Base-by-base conservation (phyloP, 495 filamentous ascomycete genomes). In the Aspergillus bridgeri region DNA sequence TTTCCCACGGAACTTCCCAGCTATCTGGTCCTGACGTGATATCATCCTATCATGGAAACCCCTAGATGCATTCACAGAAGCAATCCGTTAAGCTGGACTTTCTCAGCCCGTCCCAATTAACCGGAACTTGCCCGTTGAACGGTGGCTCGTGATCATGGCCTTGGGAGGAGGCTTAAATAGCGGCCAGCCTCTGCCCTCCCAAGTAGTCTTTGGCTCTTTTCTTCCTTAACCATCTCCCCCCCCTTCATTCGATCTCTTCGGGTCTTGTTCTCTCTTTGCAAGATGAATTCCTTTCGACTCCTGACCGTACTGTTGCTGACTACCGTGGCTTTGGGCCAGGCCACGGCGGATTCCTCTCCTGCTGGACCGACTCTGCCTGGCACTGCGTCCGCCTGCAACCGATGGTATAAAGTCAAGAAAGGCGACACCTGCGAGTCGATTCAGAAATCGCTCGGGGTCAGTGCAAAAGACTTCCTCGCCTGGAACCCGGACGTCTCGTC, bases 401-500 rank as follows among this genome's bases (percentile, higher is more conserved):
- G 61, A 22, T 71, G 58, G 60, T 65, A 69, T 43, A 60, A 55
- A 5, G 55, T 64, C 18, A 49, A 62, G 25, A 57, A 56, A 0
- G 62, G 61, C 13, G 64, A 71, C 51, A 60, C 43, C 8, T 71
- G 68, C 25, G 20, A 29, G 21, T 42, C 43, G 0, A 54, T 69
- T 29, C 27, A 53, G 3, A 43, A 47, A 7, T 17, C 25, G 2
- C 59, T 62, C 19, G 49, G 49, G 11, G 58, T 67, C 38, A 58
- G 51, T 7, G 23, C 57, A 2, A 25, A 58, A 4, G 57, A 71
- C 22, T 68, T 68, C 46, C 42, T 56, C 24, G 47, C 44, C 25
- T 68, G 62, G 59, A 70, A 70, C 57, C 64, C 68, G 5, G 48
- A 52, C 5, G 65, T 67, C 20, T 61, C 61, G 2, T 18, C 45